Base-by-base conservation (phyloP, 176 grass and related monocot genomes). In the Chrysopogon serrulatus region DNA sequence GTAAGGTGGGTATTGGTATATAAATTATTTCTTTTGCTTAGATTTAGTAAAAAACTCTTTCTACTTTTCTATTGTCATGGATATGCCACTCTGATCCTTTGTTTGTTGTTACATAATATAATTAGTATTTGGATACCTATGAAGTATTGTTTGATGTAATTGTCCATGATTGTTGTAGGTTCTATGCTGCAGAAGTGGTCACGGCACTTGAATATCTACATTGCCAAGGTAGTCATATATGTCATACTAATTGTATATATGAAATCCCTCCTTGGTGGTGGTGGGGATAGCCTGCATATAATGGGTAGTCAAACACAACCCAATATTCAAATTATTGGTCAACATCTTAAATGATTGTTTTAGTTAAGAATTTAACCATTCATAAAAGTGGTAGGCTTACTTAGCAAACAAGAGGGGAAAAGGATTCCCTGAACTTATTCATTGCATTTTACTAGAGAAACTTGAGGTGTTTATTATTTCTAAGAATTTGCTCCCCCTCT, bases 181-280 rank as follows among this genome's bases (percentile, higher is more conserved):
- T 98, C 82, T 98, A 90, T 85, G 92, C 92, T 84, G 91, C 95
- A 73, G 92, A 98, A 86, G 95, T 98, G 56, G 85, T 98, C 44
- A 54, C 88, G 41, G 91, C 92, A 88, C 95, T 98, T 30, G 95
- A 98, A 74, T 98, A 98, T 54, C 89, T 98, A 41, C 95, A 98
- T 69, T 98, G 95, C 68, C 95, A 95, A 98, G 95, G 95, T 93
- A 88, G 35, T 37, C 13, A 79, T 18, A 40, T 16, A 71, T 16
- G 31, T 19, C 24, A 82, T 73, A 27, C 24, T 61, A 43, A 37
- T 61, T 74, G 18, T n/a, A 32, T 23, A 79, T 15, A 34, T 64
- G 14, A 31, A 65, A 65, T 23, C 72, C 15, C 54, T 15, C 64
- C n/a, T 5, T 33, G 71, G 23, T 6, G 5, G 49, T 74, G 44